A percentile compares a stretch with the other conserved stretches of the same genome.
These are phyloP conservation scores for Aspergillus baeticus DNA, from an alignment of 495 filamentous ascomycete species.

Conservation along the genomic window DNA sequence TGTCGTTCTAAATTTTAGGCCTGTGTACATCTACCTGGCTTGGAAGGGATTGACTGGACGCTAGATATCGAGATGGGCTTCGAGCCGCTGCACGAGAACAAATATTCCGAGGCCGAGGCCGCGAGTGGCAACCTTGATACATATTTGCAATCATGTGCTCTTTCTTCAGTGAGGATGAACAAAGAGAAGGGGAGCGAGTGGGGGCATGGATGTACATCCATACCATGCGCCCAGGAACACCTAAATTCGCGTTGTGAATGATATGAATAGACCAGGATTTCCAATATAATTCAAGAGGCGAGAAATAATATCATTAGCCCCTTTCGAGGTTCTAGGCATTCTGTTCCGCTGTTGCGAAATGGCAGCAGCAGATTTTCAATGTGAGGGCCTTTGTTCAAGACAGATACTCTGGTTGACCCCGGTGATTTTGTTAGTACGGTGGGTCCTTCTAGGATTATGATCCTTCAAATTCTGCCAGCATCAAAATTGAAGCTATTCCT, in stretches of 20 bases:
- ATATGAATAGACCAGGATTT: neutral
- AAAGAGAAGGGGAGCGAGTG: neutral
- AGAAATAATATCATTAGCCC: too few species aligned
- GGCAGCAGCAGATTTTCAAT: neutral
- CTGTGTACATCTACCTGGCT: neutral
- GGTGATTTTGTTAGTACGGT: too few species aligned
- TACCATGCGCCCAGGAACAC: neutral
- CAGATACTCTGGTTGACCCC: too few species aligned
- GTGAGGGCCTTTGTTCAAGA: too few species aligned
- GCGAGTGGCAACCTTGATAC: neutral
- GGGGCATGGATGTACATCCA: neutral
- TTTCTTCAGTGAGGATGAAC: neutral
- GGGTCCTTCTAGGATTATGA: too few species aligned
- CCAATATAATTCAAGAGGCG: neutral
- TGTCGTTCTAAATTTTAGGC: too few species aligned
- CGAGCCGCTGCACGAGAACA: neutral
- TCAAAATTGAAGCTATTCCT: too few species aligned
- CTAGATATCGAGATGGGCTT: neutral
- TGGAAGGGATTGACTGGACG: neutral
- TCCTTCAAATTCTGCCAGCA: too few species aligned
- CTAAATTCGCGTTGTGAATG: too few species aligned
- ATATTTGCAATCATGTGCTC: neutral
- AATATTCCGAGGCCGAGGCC: neutral
- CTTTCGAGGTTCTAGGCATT: neutral
- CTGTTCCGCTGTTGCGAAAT: neutral